Evolutionary conservation across 2,329 filamentous ascomycete genomes (phyloP).

Genomic region (Talaromyces sp.): DNA sequence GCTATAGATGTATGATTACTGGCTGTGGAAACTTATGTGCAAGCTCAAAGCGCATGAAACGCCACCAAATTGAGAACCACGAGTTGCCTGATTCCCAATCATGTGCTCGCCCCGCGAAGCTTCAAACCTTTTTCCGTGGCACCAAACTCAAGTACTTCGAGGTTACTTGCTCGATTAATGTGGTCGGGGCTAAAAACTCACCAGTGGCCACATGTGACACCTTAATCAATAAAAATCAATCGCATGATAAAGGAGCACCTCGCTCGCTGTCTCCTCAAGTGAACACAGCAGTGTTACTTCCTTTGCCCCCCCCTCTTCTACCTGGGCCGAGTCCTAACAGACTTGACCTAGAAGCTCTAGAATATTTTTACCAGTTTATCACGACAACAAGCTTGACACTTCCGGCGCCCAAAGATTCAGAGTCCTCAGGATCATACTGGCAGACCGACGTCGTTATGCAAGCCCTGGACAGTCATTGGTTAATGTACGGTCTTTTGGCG

Average conservation of each 20-base stretch:
- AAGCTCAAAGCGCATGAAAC: slow-evolving; percentile 3
- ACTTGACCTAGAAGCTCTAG: not conserved
- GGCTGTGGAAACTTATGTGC: slow-evolving; percentile 3
- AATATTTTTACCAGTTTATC: slow-evolving; percentile 5
- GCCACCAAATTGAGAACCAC: slow-evolving; percentile 3
- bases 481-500: slow-evolving; percentile 1
- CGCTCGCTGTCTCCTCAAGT: not conserved
- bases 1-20: slow-evolving; percentile 1
- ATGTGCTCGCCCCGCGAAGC: not conserved
- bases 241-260: not conserved
- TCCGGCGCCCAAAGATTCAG: not conserved
- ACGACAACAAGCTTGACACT: slow-evolving; percentile 3
- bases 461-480: not conserved
- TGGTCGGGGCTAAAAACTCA: not conserved
- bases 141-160: slow-evolving; percentile 8
- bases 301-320: not conserved
- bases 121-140: slow-evolving; percentile 9
- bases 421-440: not conserved
- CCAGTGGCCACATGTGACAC: not conserved
- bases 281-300: not conserved
- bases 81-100: not conserved
- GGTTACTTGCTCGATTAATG: not conserved
- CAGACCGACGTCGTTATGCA: not conserved
- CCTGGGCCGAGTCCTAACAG: not conserved
- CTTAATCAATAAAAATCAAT: not conserved